A percentile compares a stretch with the other conserved stretches of the same genome.
phyloP scores from a whole-genome alignment of 1,284 basidiomycete species.

The Rhodotorula sp. region DNA sequence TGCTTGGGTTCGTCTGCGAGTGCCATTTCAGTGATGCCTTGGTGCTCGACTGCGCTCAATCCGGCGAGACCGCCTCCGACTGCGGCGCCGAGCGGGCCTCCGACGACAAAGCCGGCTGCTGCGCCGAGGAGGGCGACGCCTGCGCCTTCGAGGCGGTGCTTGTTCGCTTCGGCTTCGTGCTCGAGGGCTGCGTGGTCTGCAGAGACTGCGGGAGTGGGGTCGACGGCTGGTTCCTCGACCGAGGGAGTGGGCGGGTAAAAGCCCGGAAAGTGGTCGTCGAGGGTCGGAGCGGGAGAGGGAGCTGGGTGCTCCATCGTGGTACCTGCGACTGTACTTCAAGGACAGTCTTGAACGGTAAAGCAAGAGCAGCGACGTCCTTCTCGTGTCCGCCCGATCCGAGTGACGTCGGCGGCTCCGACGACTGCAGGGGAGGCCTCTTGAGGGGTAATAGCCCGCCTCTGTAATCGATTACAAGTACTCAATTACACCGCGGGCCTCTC shows the following conservation, averaged over 20 bases:
- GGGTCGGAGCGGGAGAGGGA: slow-evolving; percentile 21
- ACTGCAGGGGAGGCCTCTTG: no score
- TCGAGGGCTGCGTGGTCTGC: background rate
- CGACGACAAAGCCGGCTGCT: slow-evolving; percentile 17
- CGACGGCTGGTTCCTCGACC: background rate
- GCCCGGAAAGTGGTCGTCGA: slow-evolving; percentile 12
- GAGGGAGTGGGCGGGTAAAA: slow-evolving; percentile 14
- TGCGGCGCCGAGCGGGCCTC: slow-evolving; percentile 17
- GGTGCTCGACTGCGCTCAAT: slow-evolving; percentile 7
- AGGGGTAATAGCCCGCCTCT: no score
- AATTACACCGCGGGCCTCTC: no score
- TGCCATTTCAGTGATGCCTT: background rate
- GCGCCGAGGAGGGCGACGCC: slow-evolving; percentile 11
- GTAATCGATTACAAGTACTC: no score
- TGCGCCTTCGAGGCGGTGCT: background rate
- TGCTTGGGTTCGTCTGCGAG: background rate
- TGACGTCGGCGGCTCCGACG: no score
- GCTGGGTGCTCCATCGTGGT: background rate
- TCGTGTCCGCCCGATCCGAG: background rate
- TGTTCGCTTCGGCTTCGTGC: background rate
- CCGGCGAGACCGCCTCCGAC: slow-evolving; percentile 13
- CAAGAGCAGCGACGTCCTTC: background rate
- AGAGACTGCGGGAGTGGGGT: background rate
- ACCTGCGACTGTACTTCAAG: no score
- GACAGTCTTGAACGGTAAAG: background rate